Base-by-base conservation (phyloP, 768 basidiomycete species). In the Pisolithus microcarpus region DNA sequence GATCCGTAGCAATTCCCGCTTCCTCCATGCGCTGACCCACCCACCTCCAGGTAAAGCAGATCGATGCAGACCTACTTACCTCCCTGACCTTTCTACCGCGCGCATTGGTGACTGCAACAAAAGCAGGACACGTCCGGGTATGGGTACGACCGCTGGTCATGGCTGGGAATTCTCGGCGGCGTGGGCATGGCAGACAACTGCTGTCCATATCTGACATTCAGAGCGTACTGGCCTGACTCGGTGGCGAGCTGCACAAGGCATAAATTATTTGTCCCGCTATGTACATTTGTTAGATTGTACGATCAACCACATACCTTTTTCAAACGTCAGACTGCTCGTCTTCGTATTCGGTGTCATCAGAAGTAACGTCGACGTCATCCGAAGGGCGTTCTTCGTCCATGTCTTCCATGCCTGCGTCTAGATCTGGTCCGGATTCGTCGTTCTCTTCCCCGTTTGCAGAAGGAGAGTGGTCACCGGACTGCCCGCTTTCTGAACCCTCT, bases 51-150 rank as follows among this genome's bases (percentile, higher is more conserved):
- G 75, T 87, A 30, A 94, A 95, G 63, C 77, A 82, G 13, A 73
- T 94, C 23, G 92, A 93, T 52, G 75, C 79, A 50, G 91, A 93
- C 58, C 73, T 94, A 44, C 75, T 94, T 23, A 79, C 87, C 5
- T 76, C 75, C 34, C 63, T 95, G n/a, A 65, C 75, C 10, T 91
- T 95, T 68, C 75, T 91, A n/a, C 83, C 87, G 1, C 80, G 83
- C 2, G 82, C 78, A 21, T 68, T 99, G 19, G 65, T 95, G 26
- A 93, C 91, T 0, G 77, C 83, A n/a, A 84, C 84, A 3, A 87
- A 87, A 59, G 69, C 69, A 1, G 91, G 91, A 0, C 75, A 82
- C 49, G 78, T 95, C 59, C 91, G 85, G 65, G 72, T 92, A 48
- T 98, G 91, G 90, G 77, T 91, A 28, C 74, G 87, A 19, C 88